Evolutionary conservation across 495 filamentous ascomycete species (phyloP), one percentile per base, ranked within the genome.

Genomic region (Diplogelasinospora grovesii): DNA sequence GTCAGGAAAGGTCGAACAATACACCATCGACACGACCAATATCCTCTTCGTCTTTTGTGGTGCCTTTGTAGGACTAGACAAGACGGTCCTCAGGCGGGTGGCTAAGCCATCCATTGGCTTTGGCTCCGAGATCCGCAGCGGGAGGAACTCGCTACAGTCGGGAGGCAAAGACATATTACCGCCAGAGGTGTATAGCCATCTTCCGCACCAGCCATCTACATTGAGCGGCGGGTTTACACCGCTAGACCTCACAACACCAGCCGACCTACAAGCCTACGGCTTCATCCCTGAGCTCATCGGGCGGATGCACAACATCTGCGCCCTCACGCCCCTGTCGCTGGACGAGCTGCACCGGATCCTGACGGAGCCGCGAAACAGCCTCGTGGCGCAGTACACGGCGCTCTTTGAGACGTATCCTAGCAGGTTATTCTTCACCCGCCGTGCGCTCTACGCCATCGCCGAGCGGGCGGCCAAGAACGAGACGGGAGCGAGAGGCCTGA

Each of bases 31-130:
- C 48, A 98, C 92, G 0, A 86, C 89, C 43, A 95, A 95, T 49
- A 98, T 98, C 41, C 74, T 98, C 13, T 98, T 98, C 60, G 83
- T 98, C 32, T 95, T 88, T 61, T 89, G 89, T 10, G 92, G 92
- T 11, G 92, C 92, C 8, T 98, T 98, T 53, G 85, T 90, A 19
- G 92, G 92, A 7, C 75, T 98, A 8, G 82, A 95, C 51, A 96
- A 95, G 55, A 73, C 84, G 19, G 79, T 97, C 32, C 75, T 90
- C 43, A 81, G 92, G 33, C 79, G 92, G 19, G 81, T 96, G 41
- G 79, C 86, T 11, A 85, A 85, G 46, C 88, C 88, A 5, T 85
- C 83, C 5, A 92, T 98, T 25, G 92, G 92, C 2, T 98, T 98
- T 50, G 89, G 89, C 22, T 86, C 89, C 5, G 75, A 81, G 4